Evolutionary conservation across 116 monocot species (phyloP).

Genomic region (Dioscorea cayenensis): DNA sequence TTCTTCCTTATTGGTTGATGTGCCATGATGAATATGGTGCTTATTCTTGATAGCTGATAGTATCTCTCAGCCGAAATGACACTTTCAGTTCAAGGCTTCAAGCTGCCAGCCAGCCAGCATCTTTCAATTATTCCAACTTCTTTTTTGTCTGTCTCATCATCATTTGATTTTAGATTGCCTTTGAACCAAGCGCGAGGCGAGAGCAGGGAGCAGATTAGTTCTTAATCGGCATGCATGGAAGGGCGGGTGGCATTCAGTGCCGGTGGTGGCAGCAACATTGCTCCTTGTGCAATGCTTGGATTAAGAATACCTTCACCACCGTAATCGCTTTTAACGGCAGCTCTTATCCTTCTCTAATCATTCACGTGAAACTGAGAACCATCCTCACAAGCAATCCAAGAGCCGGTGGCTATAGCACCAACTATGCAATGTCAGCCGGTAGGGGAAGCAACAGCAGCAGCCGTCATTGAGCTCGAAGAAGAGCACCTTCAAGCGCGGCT

Average conservation of each 20-base stretch:
- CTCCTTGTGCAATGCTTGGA: constrained; percentile 29
- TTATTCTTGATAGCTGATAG: too few relatives aligned
- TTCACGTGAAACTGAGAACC: not conserved
- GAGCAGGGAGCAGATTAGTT: not conserved
- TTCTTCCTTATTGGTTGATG: too few relatives aligned
- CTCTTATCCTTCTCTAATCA: constrained; percentile 4
- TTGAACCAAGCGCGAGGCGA: not conserved
- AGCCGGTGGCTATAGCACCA: not conserved
- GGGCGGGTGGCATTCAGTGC: constrained; percentile 1
- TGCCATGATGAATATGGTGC: too few relatives aligned
- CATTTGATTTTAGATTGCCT: too few relatives aligned
- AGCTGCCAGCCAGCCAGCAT: too few relatives aligned
- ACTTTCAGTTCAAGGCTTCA: too few relatives aligned
- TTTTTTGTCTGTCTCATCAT: too few relatives aligned
- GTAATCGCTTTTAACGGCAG: constrained; percentile 26
- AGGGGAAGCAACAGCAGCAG: constrained; percentile 17
- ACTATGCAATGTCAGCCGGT: not conserved
- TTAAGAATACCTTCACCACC: constrained; percentile 40
- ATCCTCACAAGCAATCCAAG: not conserved
- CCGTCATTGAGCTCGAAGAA: constrained; percentile 14
- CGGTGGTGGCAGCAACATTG: not conserved
- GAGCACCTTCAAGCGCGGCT: not conserved
- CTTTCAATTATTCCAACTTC: too few relatives aligned
- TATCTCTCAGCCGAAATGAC: too few relatives aligned
- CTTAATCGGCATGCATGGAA: not conserved